phyloP scores from a whole-genome alignment of 2,329 filamentous ascomycete genomes.

The Metarhizium humberi region DNA sequence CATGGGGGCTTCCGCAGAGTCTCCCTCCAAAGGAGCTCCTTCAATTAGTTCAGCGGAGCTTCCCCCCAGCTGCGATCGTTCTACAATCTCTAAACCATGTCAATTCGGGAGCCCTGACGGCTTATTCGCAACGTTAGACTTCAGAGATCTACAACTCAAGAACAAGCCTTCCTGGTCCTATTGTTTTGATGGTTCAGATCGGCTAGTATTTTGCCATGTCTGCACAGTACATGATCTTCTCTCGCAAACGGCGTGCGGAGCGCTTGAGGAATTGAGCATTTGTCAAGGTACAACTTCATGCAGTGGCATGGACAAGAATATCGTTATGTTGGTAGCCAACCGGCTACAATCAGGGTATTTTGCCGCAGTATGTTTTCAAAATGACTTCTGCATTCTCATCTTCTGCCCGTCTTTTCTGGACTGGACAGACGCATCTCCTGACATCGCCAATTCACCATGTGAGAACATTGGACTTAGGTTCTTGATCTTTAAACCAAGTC shows the following conservation, averaged over 20 bases:
- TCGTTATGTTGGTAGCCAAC: constrained; percentile 20
- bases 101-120: constrained; percentile 6
- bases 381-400: constrained; percentile 25
- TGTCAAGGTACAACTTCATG: constrained; percentile 13
- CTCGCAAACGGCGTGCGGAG: constrained; percentile 4
- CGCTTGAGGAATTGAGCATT: constrained; percentile 5
- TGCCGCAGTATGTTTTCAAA: constrained; percentile 23
- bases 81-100: constrained; percentile 5
- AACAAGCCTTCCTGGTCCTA: constrained; percentile 15
- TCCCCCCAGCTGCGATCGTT: not conserved
- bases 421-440: not conserved
- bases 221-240: constrained; percentile 24
- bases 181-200: constrained; percentile 14
- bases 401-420: constrained; percentile 22
- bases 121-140: constrained; percentile 6
- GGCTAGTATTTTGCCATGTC: constrained; percentile 23
- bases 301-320: constrained; percentile 2
- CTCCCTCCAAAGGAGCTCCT: not conserved
- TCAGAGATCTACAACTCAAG: constrained; percentile 10
- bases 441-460: too few species aligned
- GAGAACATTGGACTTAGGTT: constrained; percentile 22
- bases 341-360: constrained; percentile 25
- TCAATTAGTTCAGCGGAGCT: not conserved
- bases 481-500: constrained; percentile 25
- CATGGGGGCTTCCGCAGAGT: not conserved